A percentile compares a stretch with the other conserved stretches of the same genome.
These are phyloP conservation scores for Metschnikowia dekortorum DNA, from an alignment of 805 yeast species.

Conservation along the genomic window DNA sequence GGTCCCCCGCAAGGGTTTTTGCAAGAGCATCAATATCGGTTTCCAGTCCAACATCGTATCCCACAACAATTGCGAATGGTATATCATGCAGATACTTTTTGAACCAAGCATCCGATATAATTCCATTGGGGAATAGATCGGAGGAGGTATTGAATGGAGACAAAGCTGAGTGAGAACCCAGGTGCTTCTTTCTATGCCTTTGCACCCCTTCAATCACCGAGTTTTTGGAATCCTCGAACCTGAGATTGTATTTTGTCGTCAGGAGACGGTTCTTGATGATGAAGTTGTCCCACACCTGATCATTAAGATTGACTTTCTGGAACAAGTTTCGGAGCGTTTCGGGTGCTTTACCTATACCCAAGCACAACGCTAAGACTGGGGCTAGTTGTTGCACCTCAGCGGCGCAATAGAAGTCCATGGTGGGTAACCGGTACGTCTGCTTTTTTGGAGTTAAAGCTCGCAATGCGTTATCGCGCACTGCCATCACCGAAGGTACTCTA, in stretches of 20 bases:
- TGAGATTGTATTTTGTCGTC: constrained; percentile 29
- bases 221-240: constrained; percentile 8
- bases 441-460: neutral
- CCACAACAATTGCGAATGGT: constrained; percentile 31
- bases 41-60: constrained; percentile 14
- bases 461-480: constrained; percentile 3
- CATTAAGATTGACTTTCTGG: constrained; percentile 17
- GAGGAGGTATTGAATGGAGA: constrained; percentile 36
- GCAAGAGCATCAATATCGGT: constrained; percentile 10
- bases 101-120: constrained; percentile 32
- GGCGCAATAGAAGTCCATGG: constrained; percentile 32
- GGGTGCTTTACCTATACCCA: constrained; percentile 9
- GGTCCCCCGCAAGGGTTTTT: constrained; percentile 11
- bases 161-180: constrained; percentile 23
- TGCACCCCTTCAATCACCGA: constrained; percentile 1
- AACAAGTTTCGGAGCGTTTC: constrained; percentile 3
- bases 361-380: constrained; percentile 25
- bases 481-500: neutral
- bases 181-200: constrained; percentile 4
- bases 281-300: constrained; percentile 34
- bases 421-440: neutral
- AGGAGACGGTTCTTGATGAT: constrained; percentile 34
- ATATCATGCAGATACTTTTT: constrained; percentile 25
- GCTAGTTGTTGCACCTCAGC: constrained; percentile 30
- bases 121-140: constrained; percentile 25